These are phyloP conservation scores for Wickerhamiella azyma DNA, from an alignment of 805 yeast species.

Conservation along the genomic window DNA sequence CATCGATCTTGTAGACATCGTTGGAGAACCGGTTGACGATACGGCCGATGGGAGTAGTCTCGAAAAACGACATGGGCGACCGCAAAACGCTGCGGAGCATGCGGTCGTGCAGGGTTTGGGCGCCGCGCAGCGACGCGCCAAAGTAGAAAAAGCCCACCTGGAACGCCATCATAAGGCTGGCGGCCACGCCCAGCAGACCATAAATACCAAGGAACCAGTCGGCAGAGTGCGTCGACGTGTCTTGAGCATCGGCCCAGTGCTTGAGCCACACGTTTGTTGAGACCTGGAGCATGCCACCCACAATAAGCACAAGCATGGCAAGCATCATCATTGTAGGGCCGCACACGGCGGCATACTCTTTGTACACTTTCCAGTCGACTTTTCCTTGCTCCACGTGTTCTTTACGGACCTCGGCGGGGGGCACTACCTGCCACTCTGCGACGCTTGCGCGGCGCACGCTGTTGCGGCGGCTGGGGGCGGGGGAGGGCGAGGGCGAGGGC, in stretches of 20 bases:
- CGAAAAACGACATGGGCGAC: conserved; percentile 92
- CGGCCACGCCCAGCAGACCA: conserved; percentile 55
- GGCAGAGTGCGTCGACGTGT: conserved; percentile 44
- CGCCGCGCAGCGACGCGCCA: conserved; percentile 53
- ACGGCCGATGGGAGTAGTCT: conserved; percentile 90
- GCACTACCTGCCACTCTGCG: conserved; percentile 36
- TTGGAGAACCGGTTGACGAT: conserved; percentile 79
- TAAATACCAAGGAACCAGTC: conserved; percentile 61
- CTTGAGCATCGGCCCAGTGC: conserved; percentile 90
- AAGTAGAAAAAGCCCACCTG: conserved; percentile 41
- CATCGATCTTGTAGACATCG: conserved; percentile 82
- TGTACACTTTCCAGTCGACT: conserved; percentile 77
- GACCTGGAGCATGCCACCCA: conserved; percentile 41
- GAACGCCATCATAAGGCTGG: conserved; percentile 37
- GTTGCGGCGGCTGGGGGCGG: conserved; percentile 12
- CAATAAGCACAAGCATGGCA: conserved; percentile 35
- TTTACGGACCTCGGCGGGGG: conserved; percentile 26
- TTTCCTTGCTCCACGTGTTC: conserved; percentile 89
- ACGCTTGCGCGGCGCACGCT: conserved; percentile 45
- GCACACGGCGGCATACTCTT: conserved; percentile 78
- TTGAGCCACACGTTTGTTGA: conserved; percentile 82
- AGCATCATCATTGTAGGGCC: conserved; percentile 55
- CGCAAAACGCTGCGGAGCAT: conserved; percentile 65
- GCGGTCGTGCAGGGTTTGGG: conserved; percentile 49
- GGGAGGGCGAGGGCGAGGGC: neutral